phyloP scores from a whole-genome alignment of 148 eudicot genomes.

The Amaranthus cruentus region DNA sequence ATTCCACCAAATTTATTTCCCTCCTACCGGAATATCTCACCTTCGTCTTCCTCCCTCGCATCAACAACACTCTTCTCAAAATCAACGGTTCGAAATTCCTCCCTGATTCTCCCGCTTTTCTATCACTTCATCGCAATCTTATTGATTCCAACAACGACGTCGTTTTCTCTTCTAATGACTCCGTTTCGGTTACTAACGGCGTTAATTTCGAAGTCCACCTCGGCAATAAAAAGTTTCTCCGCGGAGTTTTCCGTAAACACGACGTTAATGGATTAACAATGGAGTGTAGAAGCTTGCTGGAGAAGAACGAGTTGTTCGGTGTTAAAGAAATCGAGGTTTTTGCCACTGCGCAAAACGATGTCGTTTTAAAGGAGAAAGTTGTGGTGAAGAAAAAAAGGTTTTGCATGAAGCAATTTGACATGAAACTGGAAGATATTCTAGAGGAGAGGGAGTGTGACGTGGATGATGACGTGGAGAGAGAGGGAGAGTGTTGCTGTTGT shows the following conservation, averaged over 20 bases:
- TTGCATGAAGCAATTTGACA: slow-evolving; percentile 36
- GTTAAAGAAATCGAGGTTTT: slow-evolving; percentile 28
- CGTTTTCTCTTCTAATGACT: slow-evolving; percentile 34
- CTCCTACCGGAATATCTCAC: slow-evolving; percentile 37
- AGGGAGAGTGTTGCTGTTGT: neutral
- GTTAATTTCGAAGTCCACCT: slow-evolving; percentile 48
- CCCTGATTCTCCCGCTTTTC: slow-evolving; percentile 48
- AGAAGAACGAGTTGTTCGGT: slow-evolving; percentile 15
- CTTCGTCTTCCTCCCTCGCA: slow-evolving; percentile 52
- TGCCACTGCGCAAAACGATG: slow-evolving; percentile 34
- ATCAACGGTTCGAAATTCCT: slow-evolving; percentile 37
- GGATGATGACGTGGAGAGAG: slow-evolving; percentile 14
- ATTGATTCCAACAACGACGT: slow-evolving; percentile 8
- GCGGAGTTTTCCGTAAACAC: slow-evolving; percentile 40
- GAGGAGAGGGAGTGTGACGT: slow-evolving; percentile 48
- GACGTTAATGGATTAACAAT: slow-evolving; percentile 36
- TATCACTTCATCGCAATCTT: slow-evolving; percentile 42
- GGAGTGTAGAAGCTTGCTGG: slow-evolving; percentile 33
- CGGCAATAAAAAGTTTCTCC: slow-evolving; percentile 41
- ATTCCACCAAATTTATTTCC: neutral
- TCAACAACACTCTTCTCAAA: slow-evolving; percentile 34
- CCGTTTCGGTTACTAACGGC: slow-evolving; percentile 41
- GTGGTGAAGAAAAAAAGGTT: slow-evolving; percentile 17
- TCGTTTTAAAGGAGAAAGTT: slow-evolving; percentile 19
- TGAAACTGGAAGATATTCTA: slow-evolving; percentile 33